Conservation (phyloP, 192 early-diverging fungal genomes). For the Coemansia interrupta region DNA sequence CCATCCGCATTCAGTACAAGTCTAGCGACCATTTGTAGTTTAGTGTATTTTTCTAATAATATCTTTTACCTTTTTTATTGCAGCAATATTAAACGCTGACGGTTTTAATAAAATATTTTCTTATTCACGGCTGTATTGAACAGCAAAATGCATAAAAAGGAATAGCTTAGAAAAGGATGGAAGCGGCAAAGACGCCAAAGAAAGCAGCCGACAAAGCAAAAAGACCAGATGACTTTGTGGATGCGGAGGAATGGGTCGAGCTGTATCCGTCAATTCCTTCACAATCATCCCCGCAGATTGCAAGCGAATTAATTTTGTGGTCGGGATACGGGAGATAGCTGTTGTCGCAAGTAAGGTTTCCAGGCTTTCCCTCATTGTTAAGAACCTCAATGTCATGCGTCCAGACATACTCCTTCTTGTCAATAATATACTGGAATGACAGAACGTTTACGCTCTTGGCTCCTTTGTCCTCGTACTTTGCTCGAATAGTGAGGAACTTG, state of each 20-base stretch:
- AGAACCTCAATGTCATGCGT: constrained; percentile 1
- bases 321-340: neutral
- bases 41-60: neutral
- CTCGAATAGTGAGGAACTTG: constrained; percentile 25
- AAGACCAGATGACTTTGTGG: neutral
- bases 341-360: constrained; percentile 7
- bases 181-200: too few species aligned
- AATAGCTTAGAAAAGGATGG: too few species aligned
- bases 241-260: neutral
- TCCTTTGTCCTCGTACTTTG: constrained; percentile 3
- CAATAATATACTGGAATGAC: constrained; percentile 10
- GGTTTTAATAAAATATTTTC: neutral
- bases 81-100: neutral
- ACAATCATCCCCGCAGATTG: neutral
- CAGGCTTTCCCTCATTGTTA: neutral
- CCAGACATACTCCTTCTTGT: constrained; percentile 8
- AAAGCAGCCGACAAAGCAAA: neutral
- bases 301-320: neutral
- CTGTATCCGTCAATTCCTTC: neutral
- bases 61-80: neutral
- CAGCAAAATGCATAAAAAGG: neutral
- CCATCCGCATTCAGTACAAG: neutral
- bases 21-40: too few species aligned
- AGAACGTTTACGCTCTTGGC: neutral
- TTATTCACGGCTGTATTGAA: neutral